Evolutionary conservation across 2,329 filamentous ascomycete genomes (phyloP).

Genomic region (Penicillium sp.): DNA sequence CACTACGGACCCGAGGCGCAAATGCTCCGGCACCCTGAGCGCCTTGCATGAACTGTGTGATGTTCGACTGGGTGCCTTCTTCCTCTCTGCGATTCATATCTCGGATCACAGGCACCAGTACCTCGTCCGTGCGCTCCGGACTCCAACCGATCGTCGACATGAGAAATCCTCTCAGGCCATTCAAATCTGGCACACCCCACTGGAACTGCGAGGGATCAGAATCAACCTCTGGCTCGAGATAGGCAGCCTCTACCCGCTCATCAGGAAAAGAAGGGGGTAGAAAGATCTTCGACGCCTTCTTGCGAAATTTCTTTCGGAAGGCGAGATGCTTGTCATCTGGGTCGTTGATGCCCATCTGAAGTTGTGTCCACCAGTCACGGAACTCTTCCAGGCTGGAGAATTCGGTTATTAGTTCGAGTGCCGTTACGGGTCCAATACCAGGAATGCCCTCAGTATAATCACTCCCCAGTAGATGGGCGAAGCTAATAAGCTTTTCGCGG

Average conservation of each 20-base stretch:
- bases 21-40: constrained; percentile 59
- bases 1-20: constrained; percentile 65
- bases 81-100: constrained; percentile 89
- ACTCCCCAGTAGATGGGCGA: constrained; percentile 87
- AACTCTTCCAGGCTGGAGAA: constrained; percentile 76
- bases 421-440: constrained; percentile 90
- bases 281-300: constrained; percentile 82
- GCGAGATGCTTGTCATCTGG: constrained; percentile 56
- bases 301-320: constrained; percentile 86
- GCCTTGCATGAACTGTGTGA: constrained; percentile 88
- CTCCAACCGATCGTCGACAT: constrained; percentile 93
- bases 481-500: constrained; percentile 80
- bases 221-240: constrained; percentile 85
- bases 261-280: constrained; percentile 79
- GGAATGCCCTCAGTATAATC: constrained; percentile 94
- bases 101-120: constrained; percentile 88
- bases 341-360: constrained; percentile 68
- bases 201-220: constrained; percentile 74
- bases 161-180: constrained; percentile 77
- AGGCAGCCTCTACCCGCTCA: constrained; percentile 75
- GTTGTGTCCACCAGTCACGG: constrained; percentile 79
- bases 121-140: constrained; percentile 88
- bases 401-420: constrained; percentile 89
- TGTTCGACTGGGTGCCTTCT: constrained; percentile 94
- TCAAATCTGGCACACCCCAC: constrained; percentile 93